Evolutionary conservation across 192 early-diverging fungal genomes (phyloP), one percentile per base, ranked within the genome.

Genomic region (Mycoemilia scoparia): DNA sequence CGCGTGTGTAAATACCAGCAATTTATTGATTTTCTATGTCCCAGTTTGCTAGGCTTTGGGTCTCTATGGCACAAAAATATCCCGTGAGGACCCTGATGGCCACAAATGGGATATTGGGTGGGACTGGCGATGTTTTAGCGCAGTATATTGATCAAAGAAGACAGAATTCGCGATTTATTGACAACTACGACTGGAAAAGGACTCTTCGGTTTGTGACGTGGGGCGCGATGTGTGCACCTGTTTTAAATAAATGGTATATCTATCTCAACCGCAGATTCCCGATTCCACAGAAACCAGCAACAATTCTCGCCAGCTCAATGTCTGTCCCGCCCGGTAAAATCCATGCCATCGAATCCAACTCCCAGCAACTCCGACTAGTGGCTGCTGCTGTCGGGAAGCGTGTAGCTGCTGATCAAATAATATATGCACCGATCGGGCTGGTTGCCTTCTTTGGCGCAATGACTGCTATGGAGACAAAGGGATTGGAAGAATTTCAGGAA

Each of bases 401-500:
- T 3, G 68, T 75, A 33, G 45, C 56, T 20, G 47, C 61, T 1
- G 79, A 83, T 33, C 79, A 83, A 39, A 20, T 49, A 7, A 16
- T 69, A 0, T 83, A 74, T 46, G 77, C 79, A 9, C 79, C 79
- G 7, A 21, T 76, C 20, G 77, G 79, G 21, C 57, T 83, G 15
- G 62, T 53, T 4, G 43, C 70, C 7, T 70, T 83, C 27, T 83
- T 78, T 29, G 41, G 59, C 1, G 54, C 62, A 9, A 77, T 83
- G 56, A 71, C 72, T 12, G 38, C 64, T 10, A 50, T 70, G 29
- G 79, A 79, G 39, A 72, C 70, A 0, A 36, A 49, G 1, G 37
- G 51, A 24, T 31, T 60, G 29, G 35, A 55, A 19, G 65, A 60
- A 11, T 55, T 77, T 16, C 40, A 65, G 38, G 54, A 54, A 0